Conservation (phyloP, 2,329 filamentous ascomycete genomes). For the Sporothrix humicola region DNA sequence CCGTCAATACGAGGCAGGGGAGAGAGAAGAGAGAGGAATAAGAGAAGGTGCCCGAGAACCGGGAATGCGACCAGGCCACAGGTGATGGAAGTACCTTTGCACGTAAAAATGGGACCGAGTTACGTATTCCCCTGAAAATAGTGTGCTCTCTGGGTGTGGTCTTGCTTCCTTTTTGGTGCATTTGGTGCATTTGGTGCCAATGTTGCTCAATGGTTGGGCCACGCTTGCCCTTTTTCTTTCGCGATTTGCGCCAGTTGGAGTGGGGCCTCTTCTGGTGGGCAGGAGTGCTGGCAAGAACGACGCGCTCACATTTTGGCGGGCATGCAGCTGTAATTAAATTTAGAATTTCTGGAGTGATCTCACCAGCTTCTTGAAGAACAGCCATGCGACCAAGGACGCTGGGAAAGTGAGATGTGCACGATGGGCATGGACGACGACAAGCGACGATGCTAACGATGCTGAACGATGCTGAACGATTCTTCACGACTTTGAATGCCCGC, state of each 20-base stretch:
- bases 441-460: neutral
- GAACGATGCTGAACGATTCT: neutral
- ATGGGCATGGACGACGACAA: neutral
- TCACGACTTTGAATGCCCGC: neutral
- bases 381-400: neutral
- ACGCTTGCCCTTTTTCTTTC: constrained; percentile 11
- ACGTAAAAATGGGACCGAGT: neutral
- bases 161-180: no score
- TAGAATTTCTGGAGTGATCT: neutral
- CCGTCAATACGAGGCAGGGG: neutral
- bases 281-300: neutral
- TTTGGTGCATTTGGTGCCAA: neutral
- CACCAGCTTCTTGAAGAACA: neutral
- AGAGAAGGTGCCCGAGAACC: neutral
- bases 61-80: neutral
- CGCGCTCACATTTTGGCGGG: neutral
- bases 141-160: no score
- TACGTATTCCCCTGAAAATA: constrained; percentile 15
- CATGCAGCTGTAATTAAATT: neutral
- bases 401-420: constrained; percentile 8
- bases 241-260: neutral
- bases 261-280: neutral
- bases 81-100: neutral
- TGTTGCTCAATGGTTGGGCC: constrained; percentile 14
- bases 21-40: neutral